Evolutionary conservation across 345 rosid genomes (phyloP).

Genomic region (Boechera divaricarpa): DNA sequence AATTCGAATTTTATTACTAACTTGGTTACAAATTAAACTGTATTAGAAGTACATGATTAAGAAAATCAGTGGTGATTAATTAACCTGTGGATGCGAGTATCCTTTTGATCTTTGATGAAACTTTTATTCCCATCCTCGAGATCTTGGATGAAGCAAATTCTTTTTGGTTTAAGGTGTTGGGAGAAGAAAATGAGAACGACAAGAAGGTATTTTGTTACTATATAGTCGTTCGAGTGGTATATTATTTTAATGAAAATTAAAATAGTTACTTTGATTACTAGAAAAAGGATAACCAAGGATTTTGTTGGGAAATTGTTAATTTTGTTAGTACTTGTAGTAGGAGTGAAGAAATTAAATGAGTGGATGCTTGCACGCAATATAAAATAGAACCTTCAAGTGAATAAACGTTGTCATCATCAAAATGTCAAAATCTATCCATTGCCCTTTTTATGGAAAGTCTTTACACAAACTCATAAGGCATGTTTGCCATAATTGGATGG

Average conservation of each 20-base stretch:
- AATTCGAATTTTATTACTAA: too few relatives aligned
- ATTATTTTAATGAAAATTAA: background rate
- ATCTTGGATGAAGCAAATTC: slow-evolving; percentile 11
- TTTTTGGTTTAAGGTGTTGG: background rate
- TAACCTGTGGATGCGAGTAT: slow-evolving; percentile 41
- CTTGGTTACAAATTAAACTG: background rate
- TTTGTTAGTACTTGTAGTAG: slow-evolving; percentile 42
- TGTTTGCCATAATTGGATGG: slow-evolving; percentile 20
- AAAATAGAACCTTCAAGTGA: slow-evolving; percentile 15
- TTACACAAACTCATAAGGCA: slow-evolving; percentile 22
- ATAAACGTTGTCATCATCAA: background rate
- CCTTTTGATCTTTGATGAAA: slow-evolving; percentile 42
- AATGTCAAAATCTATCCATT: slow-evolving; percentile 1
- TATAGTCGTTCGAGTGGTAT: slow-evolving; percentile 24
- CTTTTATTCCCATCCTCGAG: slow-evolving; percentile 38
- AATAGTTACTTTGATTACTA: slow-evolving; percentile 11
- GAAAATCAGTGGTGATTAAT: background rate
- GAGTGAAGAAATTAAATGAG: slow-evolving; percentile 35
- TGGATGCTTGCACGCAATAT: slow-evolving; percentile 34
- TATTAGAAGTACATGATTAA: too few relatives aligned
- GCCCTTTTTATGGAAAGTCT: slow-evolving; percentile 28
- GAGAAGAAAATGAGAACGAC: slow-evolving; percentile 18
- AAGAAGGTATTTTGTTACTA: background rate
- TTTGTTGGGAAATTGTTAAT: slow-evolving; percentile 33
- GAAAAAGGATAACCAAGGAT: background rate